These are phyloP conservation scores for Alternaria ethzedia DNA, from an alignment of 2,329 filamentous ascomycete genomes.

Conservation along the genomic window DNA sequence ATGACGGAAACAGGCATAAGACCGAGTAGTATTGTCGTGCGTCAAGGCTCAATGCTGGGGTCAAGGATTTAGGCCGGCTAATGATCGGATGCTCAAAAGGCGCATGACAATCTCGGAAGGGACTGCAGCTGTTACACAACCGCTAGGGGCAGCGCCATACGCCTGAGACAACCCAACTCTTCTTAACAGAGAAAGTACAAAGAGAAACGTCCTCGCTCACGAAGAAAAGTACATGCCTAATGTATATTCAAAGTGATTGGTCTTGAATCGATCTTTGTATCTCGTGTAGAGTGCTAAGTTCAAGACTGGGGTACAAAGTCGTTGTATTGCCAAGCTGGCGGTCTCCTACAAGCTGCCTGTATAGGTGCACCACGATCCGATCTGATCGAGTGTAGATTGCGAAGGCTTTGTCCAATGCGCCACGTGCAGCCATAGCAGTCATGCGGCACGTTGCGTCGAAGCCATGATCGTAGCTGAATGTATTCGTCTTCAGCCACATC, in stretches of 20 bases:
- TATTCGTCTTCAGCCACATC: neutral
- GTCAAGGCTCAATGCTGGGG: neutral
- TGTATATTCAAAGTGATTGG: neutral
- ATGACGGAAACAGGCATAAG: slow-evolving; percentile 6
- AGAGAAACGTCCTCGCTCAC: neutral
- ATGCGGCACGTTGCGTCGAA: neutral
- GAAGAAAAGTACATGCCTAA: neutral
- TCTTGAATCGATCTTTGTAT: neutral
- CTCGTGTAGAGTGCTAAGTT: neutral
- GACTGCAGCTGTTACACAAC: neutral
- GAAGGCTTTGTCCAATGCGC: neutral
- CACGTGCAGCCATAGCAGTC: neutral
- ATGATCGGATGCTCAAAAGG: slow-evolving; percentile 5
- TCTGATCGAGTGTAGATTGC: neutral
- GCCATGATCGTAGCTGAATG: neutral
- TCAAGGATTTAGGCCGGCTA: slow-evolving; percentile 8
- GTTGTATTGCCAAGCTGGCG: neutral
- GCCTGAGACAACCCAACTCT: neutral
- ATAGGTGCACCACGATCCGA: neutral
- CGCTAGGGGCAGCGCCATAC: neutral
- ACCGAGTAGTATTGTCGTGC: slow-evolving; percentile 2
- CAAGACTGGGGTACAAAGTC: neutral
- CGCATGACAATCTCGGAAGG: neutral
- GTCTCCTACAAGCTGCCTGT: neutral
- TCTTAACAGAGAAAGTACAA: neutral